phyloP scores from a whole-genome alignment of 768 basidiomycete genomes.

The Mycena sanguinolenta region DNA sequence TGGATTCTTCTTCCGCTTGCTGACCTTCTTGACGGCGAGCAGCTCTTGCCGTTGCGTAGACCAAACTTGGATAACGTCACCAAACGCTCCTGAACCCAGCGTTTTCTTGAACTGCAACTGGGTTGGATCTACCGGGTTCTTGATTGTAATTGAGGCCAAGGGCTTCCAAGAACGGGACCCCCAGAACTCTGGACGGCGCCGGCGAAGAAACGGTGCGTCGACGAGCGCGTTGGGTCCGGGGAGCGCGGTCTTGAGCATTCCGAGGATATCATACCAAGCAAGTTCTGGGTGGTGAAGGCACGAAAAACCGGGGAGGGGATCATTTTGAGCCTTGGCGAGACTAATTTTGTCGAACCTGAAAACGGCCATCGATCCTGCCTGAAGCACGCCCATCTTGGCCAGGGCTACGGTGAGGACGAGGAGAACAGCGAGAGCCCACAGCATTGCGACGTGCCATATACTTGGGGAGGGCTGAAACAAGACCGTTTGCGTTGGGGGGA shows the following conservation, averaged over 20 bases:
- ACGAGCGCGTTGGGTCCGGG: background rate
- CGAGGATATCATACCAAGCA: background rate
- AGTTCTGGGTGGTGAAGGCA: background rate
- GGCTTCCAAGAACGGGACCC: background rate
- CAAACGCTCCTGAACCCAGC: background rate
- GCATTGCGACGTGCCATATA: background rate
- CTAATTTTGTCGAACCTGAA: background rate
- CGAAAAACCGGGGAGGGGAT: background rate
- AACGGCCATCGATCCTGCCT: background rate
- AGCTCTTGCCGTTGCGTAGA: too few relatives aligned
- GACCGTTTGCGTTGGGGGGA: background rate
- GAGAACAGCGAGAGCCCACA: background rate
- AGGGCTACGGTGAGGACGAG: background rate
- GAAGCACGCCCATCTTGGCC: background rate
- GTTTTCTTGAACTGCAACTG: background rate
- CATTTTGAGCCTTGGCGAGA: background rate
- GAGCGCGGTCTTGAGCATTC: background rate
- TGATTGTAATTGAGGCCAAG: accelerated
- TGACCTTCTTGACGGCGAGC: conserved; percentile 6
- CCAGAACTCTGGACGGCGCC: background rate
- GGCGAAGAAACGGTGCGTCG: background rate
- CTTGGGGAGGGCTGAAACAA: background rate
- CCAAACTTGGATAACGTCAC: background rate
- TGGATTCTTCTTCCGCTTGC: background rate
- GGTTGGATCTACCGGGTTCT: background rate